These are phyloP conservation scores for Sclerospora graminicola DNA, from an alignment of 352 stramenopile genomes.

Conservation along the genomic window DNA sequence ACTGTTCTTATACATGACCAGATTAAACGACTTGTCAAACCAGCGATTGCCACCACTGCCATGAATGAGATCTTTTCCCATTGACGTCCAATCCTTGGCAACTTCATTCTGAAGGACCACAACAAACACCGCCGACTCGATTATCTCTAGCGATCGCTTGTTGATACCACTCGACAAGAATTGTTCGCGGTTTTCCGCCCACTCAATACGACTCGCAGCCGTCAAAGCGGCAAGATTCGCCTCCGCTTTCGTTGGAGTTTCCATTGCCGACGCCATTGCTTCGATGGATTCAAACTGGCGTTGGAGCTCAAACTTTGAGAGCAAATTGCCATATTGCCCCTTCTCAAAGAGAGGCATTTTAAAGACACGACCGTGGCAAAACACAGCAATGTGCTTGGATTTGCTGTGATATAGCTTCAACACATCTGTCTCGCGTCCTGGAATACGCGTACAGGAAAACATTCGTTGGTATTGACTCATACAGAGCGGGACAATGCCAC, in stretches of 20 bases:
- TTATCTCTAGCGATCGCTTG: constrained; percentile 67
- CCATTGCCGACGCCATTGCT: constrained; percentile 28
- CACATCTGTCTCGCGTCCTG: constrained; percentile 72
- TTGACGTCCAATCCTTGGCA: constrained; percentile 46
- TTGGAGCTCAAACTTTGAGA: constrained; percentile 74
- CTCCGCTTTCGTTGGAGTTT: constrained; percentile 23
- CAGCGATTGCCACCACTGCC: constrained; percentile 89
- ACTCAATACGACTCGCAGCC: constrained; percentile 71
- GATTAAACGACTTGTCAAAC: constrained; percentile 97
- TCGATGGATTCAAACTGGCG: constrained; percentile 72
- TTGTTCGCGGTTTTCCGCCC: constrained; percentile 81
- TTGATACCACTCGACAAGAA: constrained; percentile 85
- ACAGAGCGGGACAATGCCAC: constrained; percentile 81
- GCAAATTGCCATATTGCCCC: constrained; percentile 55
- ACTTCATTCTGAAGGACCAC: constrained; percentile 62
- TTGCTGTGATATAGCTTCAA: constrained; percentile 63
- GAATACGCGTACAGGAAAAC: constrained; percentile 85
- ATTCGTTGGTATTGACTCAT: constrained; percentile 88
- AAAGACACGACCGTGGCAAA: constrained; percentile 81
- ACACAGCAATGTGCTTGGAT: constrained; percentile 84
- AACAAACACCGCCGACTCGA: constrained; percentile 75
- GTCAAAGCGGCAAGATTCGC: constrained; percentile 73
- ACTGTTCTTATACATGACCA: constrained; percentile 93
- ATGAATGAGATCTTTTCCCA: constrained; percentile 75
- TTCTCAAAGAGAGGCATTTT: constrained; percentile 83